A percentile compares a stretch with the other conserved stretches of the same genome.
phyloP scores from a whole-genome alignment of 148 eudicot species.

The Nyssa sinensis region DNA sequence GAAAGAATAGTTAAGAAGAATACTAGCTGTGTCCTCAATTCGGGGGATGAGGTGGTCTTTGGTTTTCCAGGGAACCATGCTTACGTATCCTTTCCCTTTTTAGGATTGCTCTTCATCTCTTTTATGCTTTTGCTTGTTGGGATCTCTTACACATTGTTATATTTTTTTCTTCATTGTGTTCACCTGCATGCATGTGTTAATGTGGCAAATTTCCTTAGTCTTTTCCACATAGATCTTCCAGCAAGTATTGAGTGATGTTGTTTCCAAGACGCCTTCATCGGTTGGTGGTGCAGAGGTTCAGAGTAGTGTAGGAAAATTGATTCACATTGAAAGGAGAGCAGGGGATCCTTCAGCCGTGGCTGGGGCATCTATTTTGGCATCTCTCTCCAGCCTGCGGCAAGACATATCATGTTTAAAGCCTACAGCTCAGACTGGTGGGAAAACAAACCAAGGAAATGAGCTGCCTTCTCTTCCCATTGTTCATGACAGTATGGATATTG shows the following conservation, averaged over 20 bases:
- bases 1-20: conserved; percentile 63
- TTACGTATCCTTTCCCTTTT: conserved; percentile 66
- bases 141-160: neutral
- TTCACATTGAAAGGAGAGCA: conserved; percentile 57
- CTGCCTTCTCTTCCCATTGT: conserved; percentile 52
- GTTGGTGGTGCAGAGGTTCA: conserved; percentile 54
- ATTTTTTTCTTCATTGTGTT: neutral
- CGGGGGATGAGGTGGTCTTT: conserved; percentile 85
- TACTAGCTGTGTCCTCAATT: conserved; percentile 50
- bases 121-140: neutral
- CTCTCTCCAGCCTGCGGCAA: conserved; percentile 66
- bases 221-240: conserved; percentile 57
- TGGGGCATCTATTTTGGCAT: conserved; percentile 86
- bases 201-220: conserved; percentile 35
- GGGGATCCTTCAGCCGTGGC: conserved; percentile 85
- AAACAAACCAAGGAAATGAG: conserved; percentile 51
- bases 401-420: conserved; percentile 60
- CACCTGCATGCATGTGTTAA: neutral
- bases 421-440: conserved; percentile 45
- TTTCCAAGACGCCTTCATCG: conserved; percentile 58
- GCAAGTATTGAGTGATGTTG: conserved; percentile 47
- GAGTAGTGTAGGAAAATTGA: conserved; percentile 44
- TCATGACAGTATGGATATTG: conserved; percentile 64
- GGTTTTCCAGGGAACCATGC: conserved; percentile 64
- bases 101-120: neutral